Evolutionary conservation across 2,329 filamentous ascomycete genomes (phyloP), one percentile per base, ranked within the genome.

Genomic region (Ophiostoma perfectum): DNA sequence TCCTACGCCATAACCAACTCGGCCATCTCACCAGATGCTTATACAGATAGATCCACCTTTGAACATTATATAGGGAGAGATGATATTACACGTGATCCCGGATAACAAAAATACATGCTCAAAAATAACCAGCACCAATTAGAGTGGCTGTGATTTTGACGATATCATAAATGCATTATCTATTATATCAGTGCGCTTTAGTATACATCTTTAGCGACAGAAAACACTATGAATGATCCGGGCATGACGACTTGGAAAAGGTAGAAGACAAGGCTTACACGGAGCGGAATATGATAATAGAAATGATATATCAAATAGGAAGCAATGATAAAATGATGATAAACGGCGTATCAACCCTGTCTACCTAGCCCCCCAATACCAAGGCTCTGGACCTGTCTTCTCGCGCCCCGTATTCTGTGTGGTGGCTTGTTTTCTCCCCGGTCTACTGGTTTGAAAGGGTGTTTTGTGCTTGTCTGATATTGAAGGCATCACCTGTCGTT

Each of bases 1-100:
- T 73, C 72, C 72, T 73, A 72, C 72, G 72, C 72, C 72, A 73
- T 73, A 73, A 73, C 72, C 72, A 73, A 73, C 72, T 73, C 72
- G 72, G 72, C 72, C 72, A 73, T 73, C 72, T 73, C 69, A 68
- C 70, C 70, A 65, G 39, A 8, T 42, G 36, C 18, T 64, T 67
- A 65, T 45, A 44, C 5, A 47, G 11, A 11, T 4, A 8, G 7
- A 16, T 11, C n/a, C 36, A 45, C 41, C 39, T 55, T 4, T 4
- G 1, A 6, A 7, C 0, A 16, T 9, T 47, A 64, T 69, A 64
- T 49, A 16, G 63, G 1, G 8, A 64, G 2, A 42, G 11, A 8
- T 12, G 6, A 3, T 4, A 6, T 0, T n/a, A 7, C 60, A 63
- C 60, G 60, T 63, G 60, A 63, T 7, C 14, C 49, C 5, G 16